These are phyloP conservation scores for Cryphonectria japonica DNA, from an alignment of 2,329 filamentous ascomycete species.

Conservation along the genomic window DNA sequence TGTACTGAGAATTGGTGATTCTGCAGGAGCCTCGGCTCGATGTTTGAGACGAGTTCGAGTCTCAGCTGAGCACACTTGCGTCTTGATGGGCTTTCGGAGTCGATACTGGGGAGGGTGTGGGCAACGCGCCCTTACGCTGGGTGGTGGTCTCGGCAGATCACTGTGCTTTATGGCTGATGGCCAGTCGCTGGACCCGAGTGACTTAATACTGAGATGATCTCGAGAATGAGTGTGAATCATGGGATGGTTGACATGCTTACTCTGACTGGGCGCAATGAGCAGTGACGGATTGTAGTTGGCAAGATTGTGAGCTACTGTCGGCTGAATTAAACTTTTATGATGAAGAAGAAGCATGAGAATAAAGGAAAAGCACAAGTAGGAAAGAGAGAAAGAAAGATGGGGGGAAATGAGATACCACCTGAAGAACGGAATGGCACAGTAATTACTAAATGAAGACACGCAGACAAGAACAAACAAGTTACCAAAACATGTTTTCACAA, in stretches of 20 bases:
- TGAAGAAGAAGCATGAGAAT: not conserved
- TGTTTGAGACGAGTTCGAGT: not conserved
- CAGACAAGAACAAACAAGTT: too few relatives aligned
- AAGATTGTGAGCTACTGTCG: not conserved
- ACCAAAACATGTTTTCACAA: too few relatives aligned
- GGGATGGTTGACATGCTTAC: not conserved
- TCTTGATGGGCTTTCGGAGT: too few relatives aligned
- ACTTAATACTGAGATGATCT: not conserved
- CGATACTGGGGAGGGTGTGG: too few relatives aligned
- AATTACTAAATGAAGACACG: too few relatives aligned
- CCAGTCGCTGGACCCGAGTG: not conserved
- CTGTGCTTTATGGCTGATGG: not conserved
- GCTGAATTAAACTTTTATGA: not conserved
- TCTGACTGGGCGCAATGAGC: not conserved
- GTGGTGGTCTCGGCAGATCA: not conserved
- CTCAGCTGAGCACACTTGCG: not conserved
- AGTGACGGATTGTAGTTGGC: not conserved
- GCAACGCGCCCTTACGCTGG: too few relatives aligned
- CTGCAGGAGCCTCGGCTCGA: not conserved
- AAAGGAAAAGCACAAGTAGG: not conserved
- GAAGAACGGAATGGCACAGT: too few relatives aligned
- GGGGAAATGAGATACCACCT: too few relatives aligned
- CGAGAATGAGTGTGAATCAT: not conserved
- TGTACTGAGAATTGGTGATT: not conserved
- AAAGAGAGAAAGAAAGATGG: too few relatives aligned